Evolutionary conservation across 78 protist genomes (phyloP).

Genomic region (Dictyostelium intermedium): DNA sequence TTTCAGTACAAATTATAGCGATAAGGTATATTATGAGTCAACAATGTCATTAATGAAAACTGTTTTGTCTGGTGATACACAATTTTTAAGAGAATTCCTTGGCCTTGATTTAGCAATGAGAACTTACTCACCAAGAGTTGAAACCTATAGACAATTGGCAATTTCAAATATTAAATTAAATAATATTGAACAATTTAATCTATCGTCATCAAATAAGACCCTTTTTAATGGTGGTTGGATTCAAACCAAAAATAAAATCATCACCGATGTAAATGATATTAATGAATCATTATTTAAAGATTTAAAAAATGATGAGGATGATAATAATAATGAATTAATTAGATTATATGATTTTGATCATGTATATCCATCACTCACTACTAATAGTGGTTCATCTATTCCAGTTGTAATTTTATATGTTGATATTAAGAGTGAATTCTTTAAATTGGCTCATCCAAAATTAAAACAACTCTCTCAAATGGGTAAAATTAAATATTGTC

Average conservation of each 20-base stretch:
- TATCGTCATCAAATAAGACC: not conserved
- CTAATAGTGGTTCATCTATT: not conserved
- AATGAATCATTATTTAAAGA: not conserved
- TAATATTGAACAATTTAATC: not conserved
- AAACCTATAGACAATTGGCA: constrained; percentile 34
- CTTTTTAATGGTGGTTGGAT: not conserved
- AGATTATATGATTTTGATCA: constrained; percentile 24
- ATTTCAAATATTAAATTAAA: not conserved
- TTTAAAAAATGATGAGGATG: not conserved
- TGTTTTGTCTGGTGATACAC: not conserved
- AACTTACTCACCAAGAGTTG: constrained; percentile 46
- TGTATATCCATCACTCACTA: not conserved
- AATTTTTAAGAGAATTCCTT: constrained; percentile 3
- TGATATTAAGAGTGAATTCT: not conserved
- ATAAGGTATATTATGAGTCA: not conserved
- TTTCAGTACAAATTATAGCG: not conserved
- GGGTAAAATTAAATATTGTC: constrained; percentile 18
- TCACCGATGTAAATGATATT: not conserved
- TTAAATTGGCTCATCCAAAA: not conserved
- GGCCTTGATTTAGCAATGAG: constrained; percentile 12
- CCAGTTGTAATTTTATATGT: constrained; percentile 41
- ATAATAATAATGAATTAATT: not conserved
- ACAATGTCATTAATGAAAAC: not conserved
- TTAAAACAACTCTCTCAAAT: not conserved
- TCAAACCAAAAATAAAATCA: not conserved